Percentiles rank a stretch among this genome's conserved stretches.
These are phyloP conservation scores for Daldinia loculata DNA, from an alignment of 495 filamentous ascomycete species.

Conservation along the genomic window DNA sequence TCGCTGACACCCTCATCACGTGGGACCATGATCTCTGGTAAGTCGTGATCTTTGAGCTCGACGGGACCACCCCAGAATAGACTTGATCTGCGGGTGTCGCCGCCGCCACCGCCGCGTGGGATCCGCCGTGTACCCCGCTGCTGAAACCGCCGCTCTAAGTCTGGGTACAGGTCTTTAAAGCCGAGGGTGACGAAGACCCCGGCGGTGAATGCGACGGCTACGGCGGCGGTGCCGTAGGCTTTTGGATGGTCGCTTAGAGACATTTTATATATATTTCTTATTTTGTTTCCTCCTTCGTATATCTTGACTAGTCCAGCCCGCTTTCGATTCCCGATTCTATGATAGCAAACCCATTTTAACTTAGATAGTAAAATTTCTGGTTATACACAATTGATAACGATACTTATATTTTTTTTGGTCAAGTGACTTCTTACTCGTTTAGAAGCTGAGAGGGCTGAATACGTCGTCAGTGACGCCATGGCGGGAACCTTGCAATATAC, in stretches of 20 bases:
- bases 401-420: background rate
- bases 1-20: constrained; percentile 54
- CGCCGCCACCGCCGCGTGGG: background rate
- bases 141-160: constrained; percentile 69
- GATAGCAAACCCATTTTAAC: background rate
- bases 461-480: constrained; percentile 7
- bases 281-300: background rate
- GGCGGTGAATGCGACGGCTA: constrained; percentile 75
- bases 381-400: background rate
- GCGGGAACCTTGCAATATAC: background rate
- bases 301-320: background rate
- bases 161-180: constrained; percentile 78
- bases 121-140: constrained; percentile 41
- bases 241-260: constrained; percentile 63
- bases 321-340: background rate
- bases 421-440: background rate
- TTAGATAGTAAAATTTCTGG: background rate
- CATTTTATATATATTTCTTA: constrained; percentile 45
- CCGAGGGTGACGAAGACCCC: constrained; percentile 76
- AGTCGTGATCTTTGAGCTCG: constrained; percentile 62
- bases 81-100: constrained; percentile 42
- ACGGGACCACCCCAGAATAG: constrained; percentile 55
- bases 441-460: background rate
- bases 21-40: constrained; percentile 20
- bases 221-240: constrained; percentile 64